A percentile compares a stretch with the other conserved stretches of the same genome.
These are phyloP conservation scores for Calonectria henricotiae DNA, from an alignment of 2,329 filamentous ascomycete species.

Conservation along the genomic window DNA sequence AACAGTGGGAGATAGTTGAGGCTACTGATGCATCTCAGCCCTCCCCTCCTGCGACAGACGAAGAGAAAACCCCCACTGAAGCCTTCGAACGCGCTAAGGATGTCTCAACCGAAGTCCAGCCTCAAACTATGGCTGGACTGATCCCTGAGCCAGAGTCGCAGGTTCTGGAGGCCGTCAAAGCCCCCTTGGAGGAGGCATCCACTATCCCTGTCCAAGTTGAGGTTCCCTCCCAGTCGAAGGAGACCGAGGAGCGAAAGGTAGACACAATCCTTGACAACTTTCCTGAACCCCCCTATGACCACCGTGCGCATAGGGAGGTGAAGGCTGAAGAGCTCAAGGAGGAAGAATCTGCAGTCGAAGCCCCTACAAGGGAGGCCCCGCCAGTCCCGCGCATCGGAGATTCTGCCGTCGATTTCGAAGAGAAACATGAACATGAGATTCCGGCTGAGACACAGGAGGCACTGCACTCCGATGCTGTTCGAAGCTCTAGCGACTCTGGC, in stretches of 20 bases:
- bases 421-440: slow-evolving; percentile 10
- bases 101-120: slow-evolving; percentile 15
- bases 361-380: slow-evolving; percentile 16
- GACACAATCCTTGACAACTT: slow-evolving; percentile 38
- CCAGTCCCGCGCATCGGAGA: not conserved
- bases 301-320: slow-evolving; percentile 6
- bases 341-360: slow-evolving; percentile 22
- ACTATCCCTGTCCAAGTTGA: slow-evolving; percentile 16
- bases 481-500: slow-evolving; percentile 46
- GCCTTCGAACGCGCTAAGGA: slow-evolving; percentile 16
- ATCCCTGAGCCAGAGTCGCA: slow-evolving; percentile 37
- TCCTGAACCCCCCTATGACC: slow-evolving; percentile 43
- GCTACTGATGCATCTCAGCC: slow-evolving; percentile 30
- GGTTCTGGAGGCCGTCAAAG: slow-evolving; percentile 31
- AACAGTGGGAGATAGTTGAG: slow-evolving; percentile 41
- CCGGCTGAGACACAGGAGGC: slow-evolving; percentile 5
- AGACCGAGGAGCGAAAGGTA: slow-evolving; percentile 29
- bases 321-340: slow-evolving; percentile 33
- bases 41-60: not conserved
- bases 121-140: slow-evolving; percentile 17
- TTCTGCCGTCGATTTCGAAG: slow-evolving; percentile 22
- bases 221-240: slow-evolving; percentile 18
- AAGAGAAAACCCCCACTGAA: not conserved
- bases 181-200: slow-evolving; percentile 31
- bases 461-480: slow-evolving; percentile 23